Evolutionary conservation across 495 filamentous ascomycete species (phyloP).

Genomic region (Neurospora africana): DNA sequence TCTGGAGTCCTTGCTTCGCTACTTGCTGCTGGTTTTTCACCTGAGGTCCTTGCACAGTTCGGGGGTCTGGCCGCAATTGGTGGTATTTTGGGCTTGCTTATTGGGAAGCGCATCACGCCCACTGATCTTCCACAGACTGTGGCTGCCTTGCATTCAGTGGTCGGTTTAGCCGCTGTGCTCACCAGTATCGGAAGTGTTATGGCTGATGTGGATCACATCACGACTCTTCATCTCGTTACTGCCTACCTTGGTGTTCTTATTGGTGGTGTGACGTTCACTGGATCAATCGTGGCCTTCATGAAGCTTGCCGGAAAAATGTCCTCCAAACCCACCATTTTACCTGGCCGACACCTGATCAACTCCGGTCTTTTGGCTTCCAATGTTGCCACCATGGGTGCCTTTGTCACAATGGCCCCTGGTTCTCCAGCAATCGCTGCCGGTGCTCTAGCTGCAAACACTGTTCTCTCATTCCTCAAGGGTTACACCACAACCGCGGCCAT

Average conservation of each 20-base stretch:
- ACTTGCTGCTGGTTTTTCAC: slow-evolving; percentile 63
- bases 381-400: slow-evolving; percentile 66
- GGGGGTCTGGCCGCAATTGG: slow-evolving; percentile 59
- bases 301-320: slow-evolving; percentile 71
- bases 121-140: slow-evolving; percentile 76
- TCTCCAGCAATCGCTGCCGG: slow-evolving; percentile 61
- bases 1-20: slow-evolving; percentile 70
- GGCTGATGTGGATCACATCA: slow-evolving; percentile 52
- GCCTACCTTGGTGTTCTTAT: slow-evolving; percentile 74
- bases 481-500: slow-evolving; percentile 75
- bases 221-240: slow-evolving; percentile 65
- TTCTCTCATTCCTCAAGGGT: slow-evolving; percentile 69
- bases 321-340: slow-evolving; percentile 56
- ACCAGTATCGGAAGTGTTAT: slow-evolving; percentile 76
- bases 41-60: slow-evolving; percentile 64
- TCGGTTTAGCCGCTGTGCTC: slow-evolving; percentile 69
- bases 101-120: slow-evolving; percentile 73
- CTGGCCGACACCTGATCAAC: slow-evolving; percentile 61
- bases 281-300: slow-evolving; percentile 69
- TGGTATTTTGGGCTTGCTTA: slow-evolving; percentile 48
- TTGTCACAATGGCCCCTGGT: slow-evolving; percentile 64
- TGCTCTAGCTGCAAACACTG: slow-evolving; percentile 60
- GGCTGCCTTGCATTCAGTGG: slow-evolving; percentile 70
- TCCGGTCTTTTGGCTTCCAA: slow-evolving; percentile 59
- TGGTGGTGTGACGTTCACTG: slow-evolving; percentile 74